Conservation (phyloP, 2,329 filamentous ascomycete genomes). For the Xylariaceae sp. region DNA sequence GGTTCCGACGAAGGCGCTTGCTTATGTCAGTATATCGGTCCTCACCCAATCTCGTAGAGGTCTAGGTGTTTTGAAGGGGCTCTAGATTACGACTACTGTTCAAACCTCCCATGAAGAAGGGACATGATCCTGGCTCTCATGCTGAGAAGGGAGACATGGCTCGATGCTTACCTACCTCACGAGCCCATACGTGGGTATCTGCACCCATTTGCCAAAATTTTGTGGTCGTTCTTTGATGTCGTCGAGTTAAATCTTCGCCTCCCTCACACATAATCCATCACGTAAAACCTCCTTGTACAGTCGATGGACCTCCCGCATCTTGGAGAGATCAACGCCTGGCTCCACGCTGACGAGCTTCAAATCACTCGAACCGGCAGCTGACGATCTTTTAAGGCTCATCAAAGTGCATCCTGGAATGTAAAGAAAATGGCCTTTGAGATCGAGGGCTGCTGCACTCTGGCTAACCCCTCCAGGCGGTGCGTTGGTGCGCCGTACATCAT, state of each 20-base stretch:
- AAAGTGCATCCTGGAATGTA: neutral
- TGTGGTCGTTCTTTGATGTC: neutral
- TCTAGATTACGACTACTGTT: too few relatives aligned
- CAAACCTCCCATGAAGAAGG: too few relatives aligned
- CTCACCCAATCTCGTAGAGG: too few relatives aligned
- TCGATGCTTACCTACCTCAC: too few relatives aligned
- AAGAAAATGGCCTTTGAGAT: neutral
- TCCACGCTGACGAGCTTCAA: neutral
- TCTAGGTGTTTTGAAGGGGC: too few relatives aligned
- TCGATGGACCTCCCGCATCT: neutral
- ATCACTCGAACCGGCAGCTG: neutral
- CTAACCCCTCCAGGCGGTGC: neutral
- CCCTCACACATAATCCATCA: neutral
- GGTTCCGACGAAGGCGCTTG: neutral
- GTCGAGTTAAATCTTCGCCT: neutral
- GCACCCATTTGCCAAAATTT: neutral
- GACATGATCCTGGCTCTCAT: too few relatives aligned
- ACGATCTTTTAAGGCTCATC: neutral
- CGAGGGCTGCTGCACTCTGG: neutral
- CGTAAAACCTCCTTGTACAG: neutral
- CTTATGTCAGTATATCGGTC: too few relatives aligned
- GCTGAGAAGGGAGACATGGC: too few relatives aligned
- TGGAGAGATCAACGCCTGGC: neutral
- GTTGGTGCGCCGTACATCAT: neutral
- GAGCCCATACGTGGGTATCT: neutral